Base-by-base conservation (phyloP, 495 filamentous ascomycete species). In the Aspergillus campestris region DNA sequence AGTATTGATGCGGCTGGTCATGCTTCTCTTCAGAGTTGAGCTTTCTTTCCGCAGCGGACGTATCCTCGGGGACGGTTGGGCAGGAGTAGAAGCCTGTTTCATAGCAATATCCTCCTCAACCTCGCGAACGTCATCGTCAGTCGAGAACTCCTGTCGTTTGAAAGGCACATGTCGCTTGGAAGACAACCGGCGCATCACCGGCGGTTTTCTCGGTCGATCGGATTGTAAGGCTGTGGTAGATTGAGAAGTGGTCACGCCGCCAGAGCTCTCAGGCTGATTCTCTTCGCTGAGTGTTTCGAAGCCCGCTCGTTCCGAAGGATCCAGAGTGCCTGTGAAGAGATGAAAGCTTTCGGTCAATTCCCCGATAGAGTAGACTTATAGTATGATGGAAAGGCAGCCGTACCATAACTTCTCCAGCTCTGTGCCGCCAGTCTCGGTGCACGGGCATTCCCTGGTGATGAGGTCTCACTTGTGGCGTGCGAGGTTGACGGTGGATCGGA, bases 61-160 rank as follows among this genome's bases (percentile, higher is more conserved):
- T 38, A 71, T 62, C 31, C 65, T 56, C 1, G 69, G 69, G 8
- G 69, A 72, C 11, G 51, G 52, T 31, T 65, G 66, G 18, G 18
- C 18, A 6, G 65, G 49, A 15, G 53, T 58, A 6, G 57, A 35
- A 3, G 54, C 52, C 44, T 68, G 61, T 40, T 69, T 58, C 31
- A 64, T 51, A 8, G 61, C 64, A 36, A 67, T 57, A 40, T 77
- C 69, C 40, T 71, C 62, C 57, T 92, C 86, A 24, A 95, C 81
- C 63, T 99, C 92, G 38, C 78, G 73, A 15, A 83, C 75, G 60
- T 86, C 89, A 62, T 99, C 92, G 55, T 99, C 92, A 14, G 87
- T 89, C 7, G 90, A 95, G 63, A 96, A 99, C 50, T 87, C 80
- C 59, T 88, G 87, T 10, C 89, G 85, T 50, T 83, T 82, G 52